Percentiles rank a stretch among this genome's conserved stretches.
These are phyloP conservation scores for Nothopassalora personata DNA, from an alignment of 2,329 filamentous ascomycete species.

Conservation along the genomic window DNA sequence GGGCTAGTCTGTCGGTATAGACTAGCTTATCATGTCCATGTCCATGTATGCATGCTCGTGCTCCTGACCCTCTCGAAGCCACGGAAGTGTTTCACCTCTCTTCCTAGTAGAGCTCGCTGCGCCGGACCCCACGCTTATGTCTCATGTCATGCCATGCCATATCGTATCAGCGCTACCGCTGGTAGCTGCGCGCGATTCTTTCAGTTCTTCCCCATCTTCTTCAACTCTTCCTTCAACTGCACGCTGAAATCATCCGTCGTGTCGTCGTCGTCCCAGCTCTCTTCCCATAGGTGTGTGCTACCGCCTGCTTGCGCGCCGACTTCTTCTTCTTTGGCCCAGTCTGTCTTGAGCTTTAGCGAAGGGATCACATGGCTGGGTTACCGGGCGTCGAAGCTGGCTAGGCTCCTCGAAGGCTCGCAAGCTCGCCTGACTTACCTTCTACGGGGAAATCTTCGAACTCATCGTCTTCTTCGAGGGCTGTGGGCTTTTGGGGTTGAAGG, in stretches of 20 bases:
- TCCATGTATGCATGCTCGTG: background rate
- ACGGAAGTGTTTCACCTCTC: background rate
- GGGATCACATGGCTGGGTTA: background rate
- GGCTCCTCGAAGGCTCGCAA: background rate
- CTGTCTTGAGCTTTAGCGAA: slow-evolving; percentile 41
- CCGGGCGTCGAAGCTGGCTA: background rate
- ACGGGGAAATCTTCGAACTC: slow-evolving; percentile 99
- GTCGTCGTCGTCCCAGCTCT: slow-evolving; percentile 99
- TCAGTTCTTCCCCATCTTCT: slow-evolving; percentile 66
- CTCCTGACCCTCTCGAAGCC: too few relatives aligned
- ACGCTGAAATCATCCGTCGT: slow-evolving; percentile 93
- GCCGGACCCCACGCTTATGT: background rate
- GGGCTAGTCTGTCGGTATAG: background rate
- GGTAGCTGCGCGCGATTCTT: too few relatives aligned
- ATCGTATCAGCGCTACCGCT: background rate
- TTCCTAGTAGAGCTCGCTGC: background rate
- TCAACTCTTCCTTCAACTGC: slow-evolving; percentile 89
- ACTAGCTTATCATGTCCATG: background rate
- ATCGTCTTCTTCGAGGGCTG: slow-evolving; percentile 85
- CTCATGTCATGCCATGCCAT: background rate
- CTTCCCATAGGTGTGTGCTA: slow-evolving; percentile 82
- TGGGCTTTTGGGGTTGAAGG: slow-evolving; percentile 57
- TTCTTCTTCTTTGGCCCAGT: slow-evolving; percentile 88
- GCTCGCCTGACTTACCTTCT: slow-evolving; percentile 58
- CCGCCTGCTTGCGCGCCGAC: slow-evolving; percentile 58